Percentiles rank a stretch among this genome's conserved stretches.
Conservation (phyloP, 768 basidiomycete species). For the Gymnopilus dilepis region DNA sequence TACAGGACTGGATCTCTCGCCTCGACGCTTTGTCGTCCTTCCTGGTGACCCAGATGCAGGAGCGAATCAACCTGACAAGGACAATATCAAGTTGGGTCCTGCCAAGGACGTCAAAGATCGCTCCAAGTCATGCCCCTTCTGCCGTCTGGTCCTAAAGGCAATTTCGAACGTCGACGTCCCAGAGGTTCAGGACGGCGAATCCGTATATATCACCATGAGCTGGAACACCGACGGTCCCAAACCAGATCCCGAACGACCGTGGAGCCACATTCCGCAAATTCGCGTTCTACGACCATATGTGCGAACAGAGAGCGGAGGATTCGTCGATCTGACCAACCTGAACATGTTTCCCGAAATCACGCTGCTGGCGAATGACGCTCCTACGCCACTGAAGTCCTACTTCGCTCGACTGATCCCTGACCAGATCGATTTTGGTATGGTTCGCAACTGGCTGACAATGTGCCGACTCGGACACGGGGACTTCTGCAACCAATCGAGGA, state of each 20-base stretch:
- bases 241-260: neutral
- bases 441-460: conserved; percentile 6
- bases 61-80: neutral
- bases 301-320: neutral
- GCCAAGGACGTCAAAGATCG: neutral
- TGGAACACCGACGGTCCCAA: conserved; percentile 6
- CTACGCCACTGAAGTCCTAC: neutral
- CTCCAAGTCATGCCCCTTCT: conserved; percentile 6
- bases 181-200: neutral
- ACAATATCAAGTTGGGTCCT: neutral
- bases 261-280: neutral
- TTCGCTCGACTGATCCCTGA: conserved; percentile 2
- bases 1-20: conserved; percentile 1
- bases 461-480: neutral
- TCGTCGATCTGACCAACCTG: neutral
- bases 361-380: conserved; percentile 12
- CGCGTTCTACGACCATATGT: conserved; percentile 5
- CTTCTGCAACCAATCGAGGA: conserved; percentile 2
- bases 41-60: conserved; percentile 1
- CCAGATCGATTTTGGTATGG: conserved; percentile 15
- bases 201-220: conserved; percentile 3
- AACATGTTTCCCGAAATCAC: conserved; percentile 9
- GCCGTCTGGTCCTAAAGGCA: conserved; percentile 11
- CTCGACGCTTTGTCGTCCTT: conserved; percentile 3
- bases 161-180: neutral